Conservation (phyloP, 768 basidiomycete genomes). For the Podaxis mareebaensis region DNA sequence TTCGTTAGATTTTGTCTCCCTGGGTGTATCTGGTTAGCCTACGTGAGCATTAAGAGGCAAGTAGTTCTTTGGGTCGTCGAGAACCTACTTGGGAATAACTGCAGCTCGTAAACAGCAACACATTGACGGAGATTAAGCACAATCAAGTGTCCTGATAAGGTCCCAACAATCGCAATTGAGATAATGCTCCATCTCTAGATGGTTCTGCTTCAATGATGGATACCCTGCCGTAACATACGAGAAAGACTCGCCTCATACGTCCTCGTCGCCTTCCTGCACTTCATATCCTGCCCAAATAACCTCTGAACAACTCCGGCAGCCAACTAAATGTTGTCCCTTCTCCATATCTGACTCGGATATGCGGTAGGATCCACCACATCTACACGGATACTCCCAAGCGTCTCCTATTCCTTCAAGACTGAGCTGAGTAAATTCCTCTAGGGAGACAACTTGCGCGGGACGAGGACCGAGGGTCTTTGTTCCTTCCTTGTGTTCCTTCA, state of each 20-base stretch:
- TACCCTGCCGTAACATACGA: not conserved
- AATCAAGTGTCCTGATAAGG: no score
- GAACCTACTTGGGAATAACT: not conserved
- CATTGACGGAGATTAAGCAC: no score
- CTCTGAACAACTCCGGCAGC: conserved; percentile 78
- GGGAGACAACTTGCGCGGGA: conserved; percentile 76
- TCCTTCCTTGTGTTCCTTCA: conserved; percentile 19
- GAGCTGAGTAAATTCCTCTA: conserved; percentile 58
- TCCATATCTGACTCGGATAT: conserved; percentile 66
- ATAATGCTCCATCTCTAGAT: no score
- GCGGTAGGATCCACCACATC: conserved; percentile 70
- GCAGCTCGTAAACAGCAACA: not conserved
- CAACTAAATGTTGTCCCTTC: conserved; percentile 67
- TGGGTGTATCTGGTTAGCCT: not conserved
- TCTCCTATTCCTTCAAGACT: conserved; percentile 28
- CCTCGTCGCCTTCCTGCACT: conserved; percentile 30
- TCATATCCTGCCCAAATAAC: conserved; percentile 87
- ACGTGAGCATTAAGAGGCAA: not conserved
- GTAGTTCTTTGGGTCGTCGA: not conserved
- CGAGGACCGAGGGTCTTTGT: conserved; percentile 41
- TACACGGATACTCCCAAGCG: conserved; percentile 62
- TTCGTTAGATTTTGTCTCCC: not conserved
- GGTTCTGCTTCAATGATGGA: not conserved
- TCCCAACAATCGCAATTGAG: no score
- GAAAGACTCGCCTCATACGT: not conserved